Conservation (phyloP, 257 asterid species). For the Petrea volubilis region DNA sequence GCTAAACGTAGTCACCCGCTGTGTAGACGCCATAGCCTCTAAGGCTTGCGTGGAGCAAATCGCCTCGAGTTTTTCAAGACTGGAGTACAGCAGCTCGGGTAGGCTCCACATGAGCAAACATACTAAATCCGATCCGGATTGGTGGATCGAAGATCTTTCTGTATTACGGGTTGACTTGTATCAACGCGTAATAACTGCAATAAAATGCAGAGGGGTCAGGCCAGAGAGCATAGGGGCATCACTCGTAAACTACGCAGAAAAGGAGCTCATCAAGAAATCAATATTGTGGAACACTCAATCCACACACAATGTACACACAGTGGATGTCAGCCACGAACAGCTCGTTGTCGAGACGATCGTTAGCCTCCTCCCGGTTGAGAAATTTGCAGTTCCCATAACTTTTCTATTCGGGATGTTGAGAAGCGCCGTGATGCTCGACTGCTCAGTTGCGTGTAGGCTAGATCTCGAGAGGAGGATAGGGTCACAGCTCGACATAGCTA, state of each 20-base stretch:
- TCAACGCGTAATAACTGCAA: conserved; percentile 73
- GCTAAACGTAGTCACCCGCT: conserved; percentile 55
- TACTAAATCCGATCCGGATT: conserved; percentile 65
- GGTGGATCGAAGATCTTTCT: conserved; percentile 97
- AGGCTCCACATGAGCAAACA: conserved; percentile 91
- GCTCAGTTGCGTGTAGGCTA: conserved; percentile 65
- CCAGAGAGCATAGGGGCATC: conserved; percentile 95
- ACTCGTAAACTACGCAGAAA: conserved; percentile 78
- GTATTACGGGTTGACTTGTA: conserved; percentile 72
- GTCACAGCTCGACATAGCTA: conserved; percentile 73
- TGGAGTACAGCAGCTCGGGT: conserved; percentile 93
- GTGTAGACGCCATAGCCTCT: conserved; percentile 88
- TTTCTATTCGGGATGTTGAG: conserved; percentile 79
- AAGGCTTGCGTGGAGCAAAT: conserved; percentile 96
- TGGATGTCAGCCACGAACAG: conserved; percentile 48
- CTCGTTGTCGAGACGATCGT: conserved; percentile 84
- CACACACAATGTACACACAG: conserved; percentile 41
- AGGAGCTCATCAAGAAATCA: conserved; percentile 70
- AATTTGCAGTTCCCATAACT: conserved; percentile 69
- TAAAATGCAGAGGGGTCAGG: conserved; percentile 90
- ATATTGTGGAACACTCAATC: conserved; percentile 59
- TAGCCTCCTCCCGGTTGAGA: conserved; percentile 88
- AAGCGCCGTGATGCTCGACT: conserved; percentile 81
- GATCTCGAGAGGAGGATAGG: conserved; percentile 92
- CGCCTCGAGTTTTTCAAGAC: conserved; percentile 91